These are phyloP conservation scores for Ettlia oleoabundans DNA, from an alignment of 139 green algal genomes.

Conservation along the genomic window DNA sequence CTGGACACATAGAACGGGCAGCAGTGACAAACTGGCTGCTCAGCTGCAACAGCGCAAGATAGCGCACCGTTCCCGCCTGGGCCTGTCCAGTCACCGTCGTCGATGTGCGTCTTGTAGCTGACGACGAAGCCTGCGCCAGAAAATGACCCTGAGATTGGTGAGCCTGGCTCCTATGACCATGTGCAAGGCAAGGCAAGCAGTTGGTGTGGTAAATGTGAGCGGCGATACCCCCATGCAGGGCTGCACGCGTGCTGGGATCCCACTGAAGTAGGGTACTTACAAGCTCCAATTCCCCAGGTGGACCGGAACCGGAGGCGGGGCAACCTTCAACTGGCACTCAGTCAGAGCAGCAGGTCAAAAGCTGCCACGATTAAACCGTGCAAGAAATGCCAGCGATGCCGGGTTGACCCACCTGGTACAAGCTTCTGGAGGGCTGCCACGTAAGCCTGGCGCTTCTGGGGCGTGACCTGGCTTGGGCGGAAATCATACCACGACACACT, in stretches of 20 bases:
- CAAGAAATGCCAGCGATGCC: too few relatives aligned
- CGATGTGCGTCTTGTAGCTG: neutral
- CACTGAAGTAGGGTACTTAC: too few relatives aligned
- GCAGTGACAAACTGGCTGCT: neutral
- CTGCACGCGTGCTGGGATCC: too few relatives aligned
- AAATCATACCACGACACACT: neutral
- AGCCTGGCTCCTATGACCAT: too few relatives aligned
- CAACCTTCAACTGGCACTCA: too few relatives aligned
- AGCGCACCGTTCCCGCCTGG: neutral
- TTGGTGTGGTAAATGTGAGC: too few relatives aligned
- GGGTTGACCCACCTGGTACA: slow-evolving; percentile 3
- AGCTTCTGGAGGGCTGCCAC: neutral
- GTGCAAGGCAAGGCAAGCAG: too few relatives aligned
- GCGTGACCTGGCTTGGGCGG: neutral
- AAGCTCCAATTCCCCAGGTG: too few relatives aligned
- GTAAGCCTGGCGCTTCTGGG: neutral
- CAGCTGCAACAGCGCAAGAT: neutral
- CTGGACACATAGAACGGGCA: neutral
- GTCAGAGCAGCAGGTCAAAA: too few relatives aligned
- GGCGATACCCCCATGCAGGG: too few relatives aligned
- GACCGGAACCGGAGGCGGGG: too few relatives aligned
- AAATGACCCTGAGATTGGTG: neutral
- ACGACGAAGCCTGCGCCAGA: neutral
- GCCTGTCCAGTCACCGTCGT: slow-evolving; percentile 17
- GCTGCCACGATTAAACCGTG: too few relatives aligned